Evolutionary conservation across 257 asterid species (phyloP), one percentile per base, ranked within the genome.

Genomic region (Lithospermum erythrorhizon): DNA sequence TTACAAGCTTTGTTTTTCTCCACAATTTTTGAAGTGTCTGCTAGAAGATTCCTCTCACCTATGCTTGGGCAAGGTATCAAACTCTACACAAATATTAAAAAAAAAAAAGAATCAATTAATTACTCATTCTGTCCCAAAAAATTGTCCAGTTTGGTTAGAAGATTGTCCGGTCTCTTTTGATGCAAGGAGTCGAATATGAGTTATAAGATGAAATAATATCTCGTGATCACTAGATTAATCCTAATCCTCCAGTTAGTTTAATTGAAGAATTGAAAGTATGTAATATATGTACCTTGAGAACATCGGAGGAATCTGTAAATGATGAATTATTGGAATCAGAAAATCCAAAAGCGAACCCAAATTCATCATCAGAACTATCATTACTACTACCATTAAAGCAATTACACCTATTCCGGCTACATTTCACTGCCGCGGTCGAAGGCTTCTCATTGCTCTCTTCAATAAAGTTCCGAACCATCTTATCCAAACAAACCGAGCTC

Each of bases 331-430:
- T 82, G 0, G 82, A 67, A 37, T 64, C 57, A 21, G 83, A 68
- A 18, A 65, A 6, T 1, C 81, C 80, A 65, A 83, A 81, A 61
- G 67, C 73, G 32, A 75, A 78, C 68, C 83, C 96, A 27, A 85
- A 75, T 51, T 87, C 98, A 68, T 87, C 97, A 53, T 85, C 96
- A 59, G 97, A 90, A 70, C 91, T 85, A 81, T 83, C 94, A 80
- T 81, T 85, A 70, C 78, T 79, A 75, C 82, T 90, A 41, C 95
- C 95, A 72, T 88, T 78, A 45, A 88, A 88, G 87, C 96, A 88
- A 66, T 85, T 88, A 80, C 96, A 88, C 56, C 95, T 82, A 65
- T 80, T 86, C 55, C 95, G 76, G 37, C 94, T 84, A 65, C 74
- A 79, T 70, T 81, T 89, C 68, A 56, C 87, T 57, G 76, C 74